These are phyloP conservation scores for Spiromastix sp. DNA, from an alignment of 2,329 filamentous ascomycete genomes.

Conservation along the genomic window DNA sequence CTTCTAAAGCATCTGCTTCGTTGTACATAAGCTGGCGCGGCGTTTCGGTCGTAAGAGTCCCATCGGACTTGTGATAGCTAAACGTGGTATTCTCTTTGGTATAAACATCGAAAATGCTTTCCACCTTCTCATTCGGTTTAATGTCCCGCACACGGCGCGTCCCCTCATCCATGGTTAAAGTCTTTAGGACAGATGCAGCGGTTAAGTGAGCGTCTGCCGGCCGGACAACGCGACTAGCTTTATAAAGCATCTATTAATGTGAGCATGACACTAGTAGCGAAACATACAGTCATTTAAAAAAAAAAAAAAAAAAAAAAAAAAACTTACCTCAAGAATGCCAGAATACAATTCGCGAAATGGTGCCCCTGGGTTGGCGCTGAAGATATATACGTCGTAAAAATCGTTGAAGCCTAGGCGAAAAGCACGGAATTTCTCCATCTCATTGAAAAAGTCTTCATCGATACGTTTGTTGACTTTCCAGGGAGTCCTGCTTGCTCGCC, in stretches of 20 bases:
- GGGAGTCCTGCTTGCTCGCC: constrained; percentile 28
- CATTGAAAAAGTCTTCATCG: constrained; percentile 29
- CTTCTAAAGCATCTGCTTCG: constrained; percentile 32
- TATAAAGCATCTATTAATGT: constrained; percentile 24
- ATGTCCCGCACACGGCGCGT: constrained; percentile 27
- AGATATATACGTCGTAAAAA: constrained; percentile 35
- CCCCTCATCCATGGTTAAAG: constrained; percentile 24
- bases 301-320: background rate
- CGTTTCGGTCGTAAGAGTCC: constrained; percentile 3
- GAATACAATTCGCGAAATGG: constrained; percentile 18
- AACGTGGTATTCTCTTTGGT: constrained; percentile 6
- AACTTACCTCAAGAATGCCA: constrained; percentile 20
- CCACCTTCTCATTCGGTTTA: constrained; percentile 21
- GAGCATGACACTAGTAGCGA: background rate
- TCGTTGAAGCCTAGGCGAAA: constrained; percentile 34
- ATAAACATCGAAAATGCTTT: constrained; percentile 5
- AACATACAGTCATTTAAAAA: background rate
- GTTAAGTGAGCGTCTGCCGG: constrained; percentile 1
- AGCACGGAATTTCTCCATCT: constrained; percentile 25
- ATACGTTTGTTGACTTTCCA: constrained; percentile 27
- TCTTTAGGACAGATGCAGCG: constrained; percentile 24
- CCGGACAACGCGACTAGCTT: constrained; percentile 24
- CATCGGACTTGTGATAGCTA: constrained; percentile 2
- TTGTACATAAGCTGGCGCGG: constrained; percentile 25
- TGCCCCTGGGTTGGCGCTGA: constrained; percentile 27